These are phyloP conservation scores for Fagus crenata DNA, from an alignment of 306 rosid genomes.

Conservation along the genomic window DNA sequence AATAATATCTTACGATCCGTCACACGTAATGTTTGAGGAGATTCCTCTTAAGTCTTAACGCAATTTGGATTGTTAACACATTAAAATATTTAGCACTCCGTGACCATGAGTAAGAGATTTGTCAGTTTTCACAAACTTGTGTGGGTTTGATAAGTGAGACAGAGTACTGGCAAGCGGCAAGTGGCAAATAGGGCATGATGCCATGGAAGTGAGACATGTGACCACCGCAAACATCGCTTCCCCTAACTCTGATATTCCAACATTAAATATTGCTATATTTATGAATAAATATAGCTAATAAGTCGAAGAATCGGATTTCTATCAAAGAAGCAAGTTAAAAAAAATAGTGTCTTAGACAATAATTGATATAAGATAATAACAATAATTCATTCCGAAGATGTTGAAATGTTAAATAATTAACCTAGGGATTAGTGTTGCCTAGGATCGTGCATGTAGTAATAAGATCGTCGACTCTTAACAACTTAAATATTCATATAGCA, in stretches of 20 bases:
- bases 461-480: slow-evolving; percentile 13
- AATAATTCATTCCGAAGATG: slow-evolving; percentile 17
- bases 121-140: background rate
- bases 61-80: too few species aligned
- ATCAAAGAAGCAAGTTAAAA: background rate
- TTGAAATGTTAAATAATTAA: slow-evolving; percentile 11
- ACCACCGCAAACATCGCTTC: slow-evolving; percentile 61
- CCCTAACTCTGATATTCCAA: slow-evolving; percentile 41
- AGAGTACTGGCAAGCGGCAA: background rate
- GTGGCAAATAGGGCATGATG: slow-evolving; percentile 28
- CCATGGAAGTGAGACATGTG: slow-evolving; percentile 43
- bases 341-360: background rate
- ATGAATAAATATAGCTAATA: background rate
- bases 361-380: slow-evolving; percentile 20
- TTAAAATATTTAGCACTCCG: too few species aligned
- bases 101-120: too few species aligned
- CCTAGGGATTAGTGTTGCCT: slow-evolving; percentile 64
- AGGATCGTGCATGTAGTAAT: slow-evolving; percentile 35
- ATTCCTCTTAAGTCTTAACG: too few species aligned
- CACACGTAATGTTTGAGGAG: too few species aligned
- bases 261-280: slow-evolving; percentile 1
- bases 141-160: slow-evolving; percentile 30
- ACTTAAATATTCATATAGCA: background rate
- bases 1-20: too few species aligned
- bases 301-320: slow-evolving; percentile 27